Evolutionary conservation across 805 yeast species (phyloP).

Genomic region (Clavispora vitiphila): DNA sequence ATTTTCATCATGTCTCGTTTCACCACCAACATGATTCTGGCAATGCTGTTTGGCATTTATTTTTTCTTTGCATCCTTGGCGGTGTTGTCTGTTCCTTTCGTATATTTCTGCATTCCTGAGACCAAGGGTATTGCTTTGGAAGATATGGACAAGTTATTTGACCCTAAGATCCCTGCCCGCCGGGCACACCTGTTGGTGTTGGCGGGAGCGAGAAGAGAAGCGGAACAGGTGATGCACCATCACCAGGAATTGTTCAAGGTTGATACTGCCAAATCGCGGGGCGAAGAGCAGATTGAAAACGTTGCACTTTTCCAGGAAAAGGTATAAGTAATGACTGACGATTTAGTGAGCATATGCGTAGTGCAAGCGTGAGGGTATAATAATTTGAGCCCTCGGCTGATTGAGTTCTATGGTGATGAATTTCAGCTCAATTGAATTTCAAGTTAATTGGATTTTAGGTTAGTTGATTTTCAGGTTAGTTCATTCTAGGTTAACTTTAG

Average conservation of each 20-base stretch:
- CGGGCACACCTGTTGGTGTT: slow-evolving; percentile 19
- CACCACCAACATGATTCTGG: slow-evolving; percentile 30
- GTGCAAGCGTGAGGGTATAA: no score
- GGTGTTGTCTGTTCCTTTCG: slow-evolving; percentile 30
- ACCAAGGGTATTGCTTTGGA: slow-evolving; percentile 35
- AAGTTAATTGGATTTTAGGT: no score
- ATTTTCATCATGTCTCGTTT: slow-evolving; percentile 33
- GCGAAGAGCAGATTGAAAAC: slow-evolving; percentile 17
- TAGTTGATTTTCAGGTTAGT: no score
- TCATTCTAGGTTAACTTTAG: no score
- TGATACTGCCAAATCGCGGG: slow-evolving; percentile 19
- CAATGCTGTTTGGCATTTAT: slow-evolving; percentile 34
- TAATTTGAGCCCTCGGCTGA: no score
- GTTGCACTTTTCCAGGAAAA: neutral
- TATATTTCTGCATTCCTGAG: slow-evolving; percentile 34
- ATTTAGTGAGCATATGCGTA: no score
- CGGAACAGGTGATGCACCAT: slow-evolving; percentile 12
- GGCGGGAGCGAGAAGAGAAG: slow-evolving; percentile 12
- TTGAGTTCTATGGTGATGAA: no score
- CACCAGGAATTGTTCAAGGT: slow-evolving; percentile 15
- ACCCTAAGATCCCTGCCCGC: slow-evolving; percentile 17
- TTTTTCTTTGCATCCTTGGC: slow-evolving; percentile 34
- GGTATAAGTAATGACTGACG: neutral
- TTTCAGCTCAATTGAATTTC: no score
- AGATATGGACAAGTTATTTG: slow-evolving; percentile 26